These are phyloP conservation scores for Cucumis hystrix DNA, from an alignment of 306 rosid species.

Conservation along the genomic window DNA sequence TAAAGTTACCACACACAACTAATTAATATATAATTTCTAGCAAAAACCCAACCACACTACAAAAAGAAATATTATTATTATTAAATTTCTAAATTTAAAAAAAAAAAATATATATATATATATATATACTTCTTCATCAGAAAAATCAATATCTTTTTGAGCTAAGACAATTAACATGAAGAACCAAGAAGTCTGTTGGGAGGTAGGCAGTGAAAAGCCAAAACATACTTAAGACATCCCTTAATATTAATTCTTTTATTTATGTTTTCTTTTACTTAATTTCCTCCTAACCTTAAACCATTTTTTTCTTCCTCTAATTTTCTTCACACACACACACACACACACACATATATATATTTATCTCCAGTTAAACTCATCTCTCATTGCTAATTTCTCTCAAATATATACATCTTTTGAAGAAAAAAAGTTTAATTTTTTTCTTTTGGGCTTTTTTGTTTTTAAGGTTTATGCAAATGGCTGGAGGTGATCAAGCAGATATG, in stretches of 20 bases:
- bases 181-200: conserved; percentile 7
- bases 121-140: not conserved
- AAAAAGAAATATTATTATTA: not conserved
- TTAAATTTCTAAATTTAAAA: not conserved
- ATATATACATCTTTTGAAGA: not conserved
- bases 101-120: too few relatives aligned
- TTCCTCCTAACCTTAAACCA: conserved; percentile 10
- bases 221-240: conserved; percentile 5
- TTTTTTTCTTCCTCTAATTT: conserved; percentile 1
- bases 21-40: not conserved
- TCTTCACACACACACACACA: too few relatives aligned
- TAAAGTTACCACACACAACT: not conserved
- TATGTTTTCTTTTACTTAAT: conserved; percentile 7
- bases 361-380: not conserved
- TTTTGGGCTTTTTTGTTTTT: not conserved
- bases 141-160: not conserved
- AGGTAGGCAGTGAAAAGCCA: conserved; percentile 10
- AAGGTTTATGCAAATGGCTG: not conserved
- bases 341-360: not conserved
- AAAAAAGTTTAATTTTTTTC: not conserved
- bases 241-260: not conserved
- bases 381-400: not conserved
- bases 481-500: conserved; percentile 6
- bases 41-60: not conserved
- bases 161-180: conserved; percentile 13